Percentiles rank a stretch among this genome's conserved stretches.
Conservation (phyloP, 768 basidiomycete genomes). For the Kwoniella shandongensis region DNA sequence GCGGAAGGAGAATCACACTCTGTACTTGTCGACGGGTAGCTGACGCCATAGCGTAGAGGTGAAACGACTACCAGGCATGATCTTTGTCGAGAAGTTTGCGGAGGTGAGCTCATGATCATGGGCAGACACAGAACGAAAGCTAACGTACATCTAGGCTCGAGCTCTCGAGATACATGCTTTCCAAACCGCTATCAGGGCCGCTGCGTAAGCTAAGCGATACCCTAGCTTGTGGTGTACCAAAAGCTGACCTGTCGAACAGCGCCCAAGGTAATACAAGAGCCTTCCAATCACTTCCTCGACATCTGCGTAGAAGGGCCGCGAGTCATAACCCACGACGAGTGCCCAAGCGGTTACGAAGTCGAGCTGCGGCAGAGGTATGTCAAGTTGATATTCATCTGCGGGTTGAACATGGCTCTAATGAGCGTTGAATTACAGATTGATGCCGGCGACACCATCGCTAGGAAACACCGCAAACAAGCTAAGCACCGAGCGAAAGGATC, state of each 20-base stretch:
- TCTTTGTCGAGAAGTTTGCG: conserved; percentile 86
- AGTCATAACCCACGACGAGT: conserved; percentile 92
- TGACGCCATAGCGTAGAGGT: conserved; percentile 57
- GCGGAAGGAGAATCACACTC: no score
- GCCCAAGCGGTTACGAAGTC: conserved; percentile 75
- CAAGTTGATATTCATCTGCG: background rate
- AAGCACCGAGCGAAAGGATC: conserved; percentile 68
- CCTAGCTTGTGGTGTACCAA: background rate
- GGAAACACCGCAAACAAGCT: conserved; percentile 56
- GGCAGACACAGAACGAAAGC: background rate
- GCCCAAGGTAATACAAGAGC: conserved; percentile 71
- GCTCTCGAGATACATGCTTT: conserved; percentile 88
- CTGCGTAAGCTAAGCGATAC: conserved; percentile 59
- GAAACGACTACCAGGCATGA: conserved; percentile 65
- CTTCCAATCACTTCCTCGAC: conserved; percentile 90
- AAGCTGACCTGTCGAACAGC: conserved; percentile 54
- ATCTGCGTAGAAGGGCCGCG: conserved; percentile 86
- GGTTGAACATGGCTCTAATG: background rate
- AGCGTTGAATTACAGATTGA: conserved; percentile 58
- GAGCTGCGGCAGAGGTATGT: conserved; percentile 76
- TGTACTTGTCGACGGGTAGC: no score
- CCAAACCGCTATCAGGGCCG: conserved; percentile 78
- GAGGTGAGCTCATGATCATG: conserved; percentile 59
- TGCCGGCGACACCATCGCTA: conserved; percentile 55
- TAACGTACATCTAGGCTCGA: conserved; percentile 61